phyloP scores from a whole-genome alignment of 371 early-diverging fungal species.

The Lichtheimia ornata region DNA sequence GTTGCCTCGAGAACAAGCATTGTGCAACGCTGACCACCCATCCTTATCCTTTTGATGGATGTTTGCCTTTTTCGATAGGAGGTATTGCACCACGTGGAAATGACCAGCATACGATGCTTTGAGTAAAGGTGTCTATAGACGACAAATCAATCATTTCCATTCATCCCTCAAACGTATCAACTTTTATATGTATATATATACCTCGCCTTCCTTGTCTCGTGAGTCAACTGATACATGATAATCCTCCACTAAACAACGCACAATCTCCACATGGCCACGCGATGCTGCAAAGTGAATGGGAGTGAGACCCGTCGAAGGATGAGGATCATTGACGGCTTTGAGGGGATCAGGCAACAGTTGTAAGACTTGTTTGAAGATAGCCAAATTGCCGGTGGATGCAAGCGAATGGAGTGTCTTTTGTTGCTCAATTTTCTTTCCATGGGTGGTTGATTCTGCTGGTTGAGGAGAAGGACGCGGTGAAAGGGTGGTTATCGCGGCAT shows the following conservation, averaged over 20 bases:
- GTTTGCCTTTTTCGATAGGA: conserved; percentile 68
- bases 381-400: conserved; percentile 44
- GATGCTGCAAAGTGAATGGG: conserved; percentile 75
- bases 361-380: conserved; percentile 33
- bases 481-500: not conserved
- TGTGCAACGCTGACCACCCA: conserved; percentile 88
- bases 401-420: conserved; percentile 30
- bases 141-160: not conserved
- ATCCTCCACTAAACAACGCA: conserved; percentile 63
- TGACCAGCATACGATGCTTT: conserved; percentile 81
- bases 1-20: conserved; percentile 69
- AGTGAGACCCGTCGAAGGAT: conserved; percentile 64
- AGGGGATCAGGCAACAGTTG: conserved; percentile 33
- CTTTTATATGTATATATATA: conserved; percentile 23
- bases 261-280: conserved; percentile 69
- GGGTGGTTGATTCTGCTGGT: not conserved
- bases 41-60: conserved; percentile 73
- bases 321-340: conserved; percentile 49
- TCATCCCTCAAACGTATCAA: not conserved
- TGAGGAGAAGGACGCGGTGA: conserved; percentile 2
- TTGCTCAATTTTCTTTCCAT: conserved; percentile 17
- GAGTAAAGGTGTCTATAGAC: conserved; percentile 71
- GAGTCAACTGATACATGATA: conserved; percentile 69
- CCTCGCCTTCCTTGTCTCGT: conserved; percentile 75
- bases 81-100: conserved; percentile 59